Conservation (phyloP, 2,329 filamentous ascomycete genomes). For the Penicillium sclerotiorum region DNA sequence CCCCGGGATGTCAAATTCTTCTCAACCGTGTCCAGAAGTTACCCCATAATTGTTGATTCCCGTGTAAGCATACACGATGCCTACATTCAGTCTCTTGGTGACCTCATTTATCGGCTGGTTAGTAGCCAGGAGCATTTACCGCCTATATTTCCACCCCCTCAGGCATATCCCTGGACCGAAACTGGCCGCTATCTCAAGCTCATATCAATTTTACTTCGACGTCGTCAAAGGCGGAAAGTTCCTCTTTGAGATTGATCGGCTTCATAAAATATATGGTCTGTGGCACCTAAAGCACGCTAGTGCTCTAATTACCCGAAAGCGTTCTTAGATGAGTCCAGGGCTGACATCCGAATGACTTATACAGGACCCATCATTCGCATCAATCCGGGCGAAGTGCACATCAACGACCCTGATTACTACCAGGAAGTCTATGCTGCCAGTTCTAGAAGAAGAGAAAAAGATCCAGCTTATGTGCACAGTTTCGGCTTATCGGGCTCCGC, state of each 20-base stretch:
- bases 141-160: constrained; percentile 39
- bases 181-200: constrained; percentile 34
- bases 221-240: constrained; percentile 36
- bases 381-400: constrained; percentile 40
- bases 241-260: constrained; percentile 35
- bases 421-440: constrained; percentile 36
- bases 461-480: constrained; percentile 15
- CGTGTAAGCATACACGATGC: too few relatives aligned
- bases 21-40: too few relatives aligned
- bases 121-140: constrained; percentile 21
- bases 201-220: constrained; percentile 42
- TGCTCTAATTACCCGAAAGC: background rate
- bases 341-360: background rate
- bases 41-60: too few relatives aligned
- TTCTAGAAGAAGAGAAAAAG: constrained; percentile 30
- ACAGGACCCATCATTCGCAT: constrained; percentile 42
- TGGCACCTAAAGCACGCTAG: too few relatives aligned
- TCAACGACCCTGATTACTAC: constrained; percentile 38
- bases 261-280: constrained; percentile 33
- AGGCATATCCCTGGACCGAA: constrained; percentile 36
- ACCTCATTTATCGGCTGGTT: constrained; percentile 1
- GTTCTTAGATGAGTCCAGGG: background rate
- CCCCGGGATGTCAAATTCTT: too few relatives aligned
- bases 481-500: constrained; percentile 16
- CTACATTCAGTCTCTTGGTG: too few relatives aligned